Base-by-base conservation (phyloP, 768 basidiomycete genomes). In the Podaxis sp. region DNA sequence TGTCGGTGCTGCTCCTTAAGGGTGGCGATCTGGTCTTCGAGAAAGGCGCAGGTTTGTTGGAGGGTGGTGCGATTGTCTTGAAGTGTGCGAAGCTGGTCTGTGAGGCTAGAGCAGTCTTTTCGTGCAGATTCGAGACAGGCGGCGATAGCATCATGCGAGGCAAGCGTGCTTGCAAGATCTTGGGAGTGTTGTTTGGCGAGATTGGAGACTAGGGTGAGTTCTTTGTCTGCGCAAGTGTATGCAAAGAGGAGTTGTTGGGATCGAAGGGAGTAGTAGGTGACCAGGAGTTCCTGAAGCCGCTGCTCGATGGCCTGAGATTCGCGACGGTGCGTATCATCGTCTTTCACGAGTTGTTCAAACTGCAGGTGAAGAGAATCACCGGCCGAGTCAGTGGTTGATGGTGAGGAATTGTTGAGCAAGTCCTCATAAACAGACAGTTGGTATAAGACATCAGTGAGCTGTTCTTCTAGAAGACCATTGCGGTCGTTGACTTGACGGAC, bases 401-500 rank as follows among this genome's bases (percentile, higher is more conserved):
- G 54, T 42, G 18, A 47, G 21, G 35, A 23, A 40, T 28, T 48
- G 11, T 2, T 57, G 14, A 40, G 42, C 38, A 62, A 48, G 46
- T 44, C 38, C 2, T 66, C 57, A 50, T 74, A 67, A 48, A 69
- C 71, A 28, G 64, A 57, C 27, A 75, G 66, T 63, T 82, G 78
- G 25, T 71, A 61, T 35, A 73, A 58, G 10, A 71, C 69, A 42
- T 77, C 75, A 5, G 59, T 64, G 4, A 81, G 67, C 35, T 72
- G 67, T n/a, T 66, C 59, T 6, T 63, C 50, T 21, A 90, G 73
- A 5, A 82, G 65, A 10, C 62, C 62, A 63, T 82, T 88, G 54
- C 84, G 77, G 13, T 86, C 82, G 50, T 80, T 80, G 27, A 75
- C 72, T 27, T 84, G 80, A 25, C 87, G 84, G 65, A 88, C 76